phyloP scores from a whole-genome alignment of 2,329 filamentous ascomycete species.

The Chaetomiaceae sp. region DNA sequence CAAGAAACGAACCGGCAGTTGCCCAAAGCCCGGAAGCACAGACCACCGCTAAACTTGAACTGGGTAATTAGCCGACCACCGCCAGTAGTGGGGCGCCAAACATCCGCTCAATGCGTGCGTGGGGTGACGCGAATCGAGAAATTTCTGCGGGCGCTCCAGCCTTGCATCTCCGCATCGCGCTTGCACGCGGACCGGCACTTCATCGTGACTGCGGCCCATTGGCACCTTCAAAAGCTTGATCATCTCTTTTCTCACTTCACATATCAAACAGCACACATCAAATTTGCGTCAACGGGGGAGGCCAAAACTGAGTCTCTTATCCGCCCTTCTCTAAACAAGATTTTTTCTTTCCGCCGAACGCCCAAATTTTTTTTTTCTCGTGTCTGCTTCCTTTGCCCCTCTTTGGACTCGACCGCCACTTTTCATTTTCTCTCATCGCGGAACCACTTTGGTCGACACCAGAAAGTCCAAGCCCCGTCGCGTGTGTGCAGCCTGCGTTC shows the following conservation, averaged over 20 bases:
- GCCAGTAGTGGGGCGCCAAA: no score
- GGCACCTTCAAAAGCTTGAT: not conserved
- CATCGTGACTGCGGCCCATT: not conserved
- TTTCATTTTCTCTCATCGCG: not conserved
- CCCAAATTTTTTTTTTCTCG: not conserved
- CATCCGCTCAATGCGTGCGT: no score
- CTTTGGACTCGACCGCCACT: not conserved
- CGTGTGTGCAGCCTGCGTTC: not conserved
- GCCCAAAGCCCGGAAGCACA: not conserved
- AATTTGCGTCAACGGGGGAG: no score
- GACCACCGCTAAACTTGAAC: not conserved
- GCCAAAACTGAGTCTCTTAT: no score
- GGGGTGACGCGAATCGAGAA: no score
- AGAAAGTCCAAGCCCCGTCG: not conserved
- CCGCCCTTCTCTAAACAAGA: not conserved
- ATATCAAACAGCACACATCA: not conserved
- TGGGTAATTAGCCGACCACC: not conserved
- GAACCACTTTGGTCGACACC: not conserved
- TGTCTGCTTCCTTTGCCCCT: not conserved
- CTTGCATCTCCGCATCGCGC: conserved; percentile 6
- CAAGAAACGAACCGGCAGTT: not conserved
- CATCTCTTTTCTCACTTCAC: not conserved
- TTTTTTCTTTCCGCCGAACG: no score
- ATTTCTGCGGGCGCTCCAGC: not conserved
- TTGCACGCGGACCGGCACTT: not conserved